Evolutionary conservation across 2,329 filamentous ascomycete genomes (phyloP).

Genomic region (Pseudogymnoascus sp.): DNA sequence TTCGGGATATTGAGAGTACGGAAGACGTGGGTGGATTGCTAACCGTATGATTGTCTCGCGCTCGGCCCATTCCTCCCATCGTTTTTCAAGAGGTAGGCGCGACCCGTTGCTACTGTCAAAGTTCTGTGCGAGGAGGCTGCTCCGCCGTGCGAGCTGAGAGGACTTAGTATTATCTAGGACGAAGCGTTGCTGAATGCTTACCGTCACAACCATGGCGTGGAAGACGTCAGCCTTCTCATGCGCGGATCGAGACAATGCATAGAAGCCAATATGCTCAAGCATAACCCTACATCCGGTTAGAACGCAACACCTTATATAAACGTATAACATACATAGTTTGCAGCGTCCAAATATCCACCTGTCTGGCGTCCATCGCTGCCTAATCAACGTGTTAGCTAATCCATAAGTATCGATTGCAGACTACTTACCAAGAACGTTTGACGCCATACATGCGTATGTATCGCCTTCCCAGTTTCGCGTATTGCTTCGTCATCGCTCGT

Average conservation of each 20-base stretch:
- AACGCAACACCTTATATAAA: background rate
- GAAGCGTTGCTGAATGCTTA: conserved; percentile 11
- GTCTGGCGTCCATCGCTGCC: conserved; percentile 11
- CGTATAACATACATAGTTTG: conserved; percentile 18
- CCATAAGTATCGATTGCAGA: background rate
- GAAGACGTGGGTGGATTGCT: background rate
- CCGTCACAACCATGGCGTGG: conserved; percentile 21
- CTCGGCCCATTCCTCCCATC: conserved; percentile 22
- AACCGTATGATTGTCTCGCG: conserved; percentile 21
- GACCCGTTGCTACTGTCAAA: conserved; percentile 15
- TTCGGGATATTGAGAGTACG: background rate
- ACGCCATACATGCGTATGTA: conserved; percentile 12
- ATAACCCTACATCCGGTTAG: conserved; percentile 16
- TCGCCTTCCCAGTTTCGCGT: conserved; percentile 9
- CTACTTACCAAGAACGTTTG: conserved; percentile 1
- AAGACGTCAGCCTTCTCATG: conserved; percentile 23
- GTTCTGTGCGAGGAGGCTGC: conserved; percentile 20
- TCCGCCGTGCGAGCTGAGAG: conserved; percentile 17
- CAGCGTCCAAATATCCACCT: conserved; percentile 21
- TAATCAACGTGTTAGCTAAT: background rate
- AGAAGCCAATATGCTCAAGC: conserved; percentile 21
- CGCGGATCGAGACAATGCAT: conserved; percentile 19
- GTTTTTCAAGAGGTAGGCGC: conserved; percentile 18
- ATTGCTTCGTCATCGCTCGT: conserved; percentile 12
- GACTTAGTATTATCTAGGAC: background rate